phyloP scores from a whole-genome alignment of 108 stramenopile species.

The Cyclotella baltica region DNA sequence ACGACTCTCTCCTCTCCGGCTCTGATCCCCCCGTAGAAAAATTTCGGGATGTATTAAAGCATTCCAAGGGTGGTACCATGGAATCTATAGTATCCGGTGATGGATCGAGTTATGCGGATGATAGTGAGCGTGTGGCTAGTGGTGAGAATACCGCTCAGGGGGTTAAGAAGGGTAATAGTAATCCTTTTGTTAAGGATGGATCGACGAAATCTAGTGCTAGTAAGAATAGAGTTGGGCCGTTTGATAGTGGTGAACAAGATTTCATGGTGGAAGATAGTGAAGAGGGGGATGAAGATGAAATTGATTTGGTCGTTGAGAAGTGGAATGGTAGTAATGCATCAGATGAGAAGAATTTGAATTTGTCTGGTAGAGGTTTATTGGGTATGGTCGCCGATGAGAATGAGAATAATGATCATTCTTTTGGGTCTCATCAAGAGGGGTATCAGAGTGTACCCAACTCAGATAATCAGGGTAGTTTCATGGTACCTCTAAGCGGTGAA shows the following conservation, averaged over 20 bases:
- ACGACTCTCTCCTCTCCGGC: not conserved
- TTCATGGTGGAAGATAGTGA: constrained; percentile 1
- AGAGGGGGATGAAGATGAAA: not conserved
- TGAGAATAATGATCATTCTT: not conserved
- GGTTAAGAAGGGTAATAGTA: constrained; percentile 5
- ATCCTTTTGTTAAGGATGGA: constrained; percentile 2
- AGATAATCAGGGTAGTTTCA: not conserved
- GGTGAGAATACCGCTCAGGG: constrained; percentile 15
- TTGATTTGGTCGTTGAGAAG: not conserved
- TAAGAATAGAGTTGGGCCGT: constrained; percentile 5
- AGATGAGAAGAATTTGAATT: not conserved
- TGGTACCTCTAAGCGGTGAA: not conserved
- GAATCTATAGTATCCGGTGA: not conserved
- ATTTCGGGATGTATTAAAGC: not conserved
- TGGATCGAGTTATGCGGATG: not conserved
- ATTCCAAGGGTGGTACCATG: not conserved
- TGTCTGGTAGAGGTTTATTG: not conserved
- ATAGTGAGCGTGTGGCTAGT: not conserved
- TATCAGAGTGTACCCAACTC: not conserved
- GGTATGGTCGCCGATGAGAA: not conserved
- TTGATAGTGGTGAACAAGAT: not conserved
- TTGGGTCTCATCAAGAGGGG: constrained; percentile 2
- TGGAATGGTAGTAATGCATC: not conserved
- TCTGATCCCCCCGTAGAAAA: not conserved
- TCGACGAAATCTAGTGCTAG: not conserved